These are phyloP conservation scores for Neocatenulostroma microsporum DNA, from an alignment of 2,329 filamentous ascomycete genomes.

Conservation along the genomic window DNA sequence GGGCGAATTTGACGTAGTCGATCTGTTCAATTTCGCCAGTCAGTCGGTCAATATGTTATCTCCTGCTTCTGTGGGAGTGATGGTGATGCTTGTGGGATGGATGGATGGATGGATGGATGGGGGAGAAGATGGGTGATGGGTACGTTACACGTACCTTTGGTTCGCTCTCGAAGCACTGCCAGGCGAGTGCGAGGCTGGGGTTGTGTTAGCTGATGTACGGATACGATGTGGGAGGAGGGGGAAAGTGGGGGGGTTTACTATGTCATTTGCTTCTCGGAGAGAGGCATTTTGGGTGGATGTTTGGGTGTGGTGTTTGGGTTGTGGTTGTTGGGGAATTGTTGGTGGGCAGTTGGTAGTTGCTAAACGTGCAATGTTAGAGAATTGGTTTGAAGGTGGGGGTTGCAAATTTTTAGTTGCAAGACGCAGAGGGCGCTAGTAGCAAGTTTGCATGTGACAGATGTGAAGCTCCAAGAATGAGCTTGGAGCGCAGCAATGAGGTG, in stretches of 20 bases:
- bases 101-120: neutral
- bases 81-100: neutral
- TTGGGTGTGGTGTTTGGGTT: slow-evolving; percentile 1
- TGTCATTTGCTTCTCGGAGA: slow-evolving; percentile 17
- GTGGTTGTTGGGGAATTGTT: neutral
- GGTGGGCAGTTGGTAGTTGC: neutral
- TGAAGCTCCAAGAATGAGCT: neutral
- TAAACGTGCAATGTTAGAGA: neutral
- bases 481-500: no score
- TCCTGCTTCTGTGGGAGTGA: neutral
- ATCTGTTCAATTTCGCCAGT: no score
- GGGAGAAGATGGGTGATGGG: slow-evolving; percentile 4
- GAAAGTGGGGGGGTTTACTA: no score
- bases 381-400: no score
- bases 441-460: neutral
- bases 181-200: slow-evolving; percentile 8
- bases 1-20: slow-evolving; percentile 28
- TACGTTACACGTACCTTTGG: slow-evolving; percentile 17
- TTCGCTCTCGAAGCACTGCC: slow-evolving; percentile 21
- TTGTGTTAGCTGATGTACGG: neutral
- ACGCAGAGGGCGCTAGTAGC: neutral
- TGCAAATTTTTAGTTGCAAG: slow-evolving; percentile 2
- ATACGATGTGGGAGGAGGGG: slow-evolving; percentile 11
- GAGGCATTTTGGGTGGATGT: slow-evolving; percentile 12
- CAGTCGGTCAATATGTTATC: neutral